Percentiles rank a stretch among this genome's conserved stretches.
Evolutionary conservation across 2,329 filamentous ascomycete species (phyloP).

Genomic region (Aspergillus ibericus): DNA sequence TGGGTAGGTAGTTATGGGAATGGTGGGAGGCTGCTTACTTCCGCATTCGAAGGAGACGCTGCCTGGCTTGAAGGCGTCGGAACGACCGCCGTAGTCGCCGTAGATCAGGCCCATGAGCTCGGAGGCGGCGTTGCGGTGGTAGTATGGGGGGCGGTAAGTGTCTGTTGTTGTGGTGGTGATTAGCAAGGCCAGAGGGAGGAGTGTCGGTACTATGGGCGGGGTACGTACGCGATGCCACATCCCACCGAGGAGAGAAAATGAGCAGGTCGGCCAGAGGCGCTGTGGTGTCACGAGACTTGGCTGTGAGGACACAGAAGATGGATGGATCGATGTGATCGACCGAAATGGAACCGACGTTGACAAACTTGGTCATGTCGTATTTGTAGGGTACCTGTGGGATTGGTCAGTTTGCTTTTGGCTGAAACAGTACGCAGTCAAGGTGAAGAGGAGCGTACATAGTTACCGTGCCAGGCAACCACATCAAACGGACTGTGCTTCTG

Average conservation of each 20-base stretch:
- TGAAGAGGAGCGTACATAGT: constrained; percentile 45
- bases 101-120: constrained; percentile 43
- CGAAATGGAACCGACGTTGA: constrained; percentile 42
- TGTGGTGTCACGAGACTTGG: constrained; percentile 37
- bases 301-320: constrained; percentile 43
- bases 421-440: background rate
- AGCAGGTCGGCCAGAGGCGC: constrained; percentile 40
- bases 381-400: constrained; percentile 38
- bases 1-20: background rate
- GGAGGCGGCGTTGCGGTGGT: constrained; percentile 43
- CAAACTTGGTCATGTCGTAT: constrained; percentile 44
- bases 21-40: constrained; percentile 23
- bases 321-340: constrained; percentile 45
- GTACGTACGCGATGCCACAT: constrained; percentile 37
- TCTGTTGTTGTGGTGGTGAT: constrained; percentile 17
- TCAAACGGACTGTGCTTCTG: constrained; percentile 70
- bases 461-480: constrained; percentile 72
- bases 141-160: constrained; percentile 45
- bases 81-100: constrained; percentile 36
- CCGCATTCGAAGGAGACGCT: constrained; percentile 39
- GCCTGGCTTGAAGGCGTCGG: constrained; percentile 35
- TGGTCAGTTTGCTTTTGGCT: background rate
- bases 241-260: constrained; percentile 44
- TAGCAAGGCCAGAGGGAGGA: background rate
- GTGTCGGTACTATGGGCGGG: background rate